Evolutionary conservation across 2,329 filamentous ascomycete genomes (phyloP), one percentile per base, ranked within the genome.

Genomic region (Talaromyces albobiverticillius): DNA sequence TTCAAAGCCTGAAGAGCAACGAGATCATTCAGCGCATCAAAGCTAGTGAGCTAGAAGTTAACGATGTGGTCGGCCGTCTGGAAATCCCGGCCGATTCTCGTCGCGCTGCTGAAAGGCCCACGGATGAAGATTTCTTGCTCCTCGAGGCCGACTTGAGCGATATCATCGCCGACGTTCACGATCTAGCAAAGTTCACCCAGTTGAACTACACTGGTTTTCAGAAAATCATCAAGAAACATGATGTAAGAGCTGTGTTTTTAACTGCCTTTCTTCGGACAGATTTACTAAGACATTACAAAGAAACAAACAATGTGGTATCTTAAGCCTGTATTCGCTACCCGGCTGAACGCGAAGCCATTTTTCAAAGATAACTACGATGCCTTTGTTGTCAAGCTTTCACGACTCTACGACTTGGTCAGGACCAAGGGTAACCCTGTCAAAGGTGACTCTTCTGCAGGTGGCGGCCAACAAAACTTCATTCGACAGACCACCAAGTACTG

Each of bases 191-290:
- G 76, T 99, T 96, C 71, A 95, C 95, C 6, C 93, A 96, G 76
- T 78, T 99, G 68, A 99, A 99, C 76, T 99, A 99, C 70, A 97
- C 93, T 0, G 94, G 94, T 4, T 99, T 99, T 71, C 95, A 96
- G 79, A 99, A 99, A 80, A 99, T 99, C 60, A 96, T 99, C 74
- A 99, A 99, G 81, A 99, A 99, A 80, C 94, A 99, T 72, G 94
- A 96, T 76, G 89, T 93, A 73, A 63, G n/a, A n/a, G 88, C 77
- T 8, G 32, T 22, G 10, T 26, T 25, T 34, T 26, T 13, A 5
- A 26, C 26, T 13, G 20, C 16, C 25, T 16, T 26, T 16, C 13
- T 13, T 4, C 9, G 5, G 20, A 29, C 14, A 22, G 3, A 18
- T 36, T 47, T 22, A 49, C 94, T 72, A 94, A 96, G 76, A 89